A percentile compares a stretch with the other conserved stretches of the same genome.
Evolutionary conservation across 768 basidiomycete species (phyloP).

Genomic region (Lactarius deliciosus): DNA sequence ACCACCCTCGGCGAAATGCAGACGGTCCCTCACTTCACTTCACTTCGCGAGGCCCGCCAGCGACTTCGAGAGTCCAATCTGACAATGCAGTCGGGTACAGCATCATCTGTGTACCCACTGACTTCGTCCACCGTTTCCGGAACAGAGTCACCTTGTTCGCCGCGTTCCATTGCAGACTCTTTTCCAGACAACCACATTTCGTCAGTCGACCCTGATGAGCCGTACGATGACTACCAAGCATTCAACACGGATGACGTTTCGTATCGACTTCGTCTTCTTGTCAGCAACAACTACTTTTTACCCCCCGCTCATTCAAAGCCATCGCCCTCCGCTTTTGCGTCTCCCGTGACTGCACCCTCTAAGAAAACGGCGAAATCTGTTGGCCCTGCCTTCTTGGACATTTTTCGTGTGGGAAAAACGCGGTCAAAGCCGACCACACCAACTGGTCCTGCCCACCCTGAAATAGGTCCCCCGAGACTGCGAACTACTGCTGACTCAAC

Average conservation of each 20-base stretch:
- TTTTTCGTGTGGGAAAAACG: constrained; percentile 67
- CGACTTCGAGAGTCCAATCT: constrained; percentile 48
- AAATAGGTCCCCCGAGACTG: constrained; percentile 25
- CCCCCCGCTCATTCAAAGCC: constrained; percentile 88
- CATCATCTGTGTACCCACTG: constrained; percentile 76
- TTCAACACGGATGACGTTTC: constrained; percentile 74
- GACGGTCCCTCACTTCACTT: constrained; percentile 29
- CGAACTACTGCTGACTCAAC: constrained; percentile 32
- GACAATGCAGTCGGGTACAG: constrained; percentile 64
- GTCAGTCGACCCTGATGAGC: constrained; percentile 30
- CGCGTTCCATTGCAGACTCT: constrained; percentile 52
- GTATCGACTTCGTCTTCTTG: constrained; percentile 77
- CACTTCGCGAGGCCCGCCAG: constrained; percentile 30
- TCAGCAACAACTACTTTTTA: constrained; percentile 86
- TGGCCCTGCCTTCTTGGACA: constrained; percentile 61
- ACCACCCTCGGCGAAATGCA: constrained; percentile 28
- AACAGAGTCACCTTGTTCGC: constrained; percentile 64
- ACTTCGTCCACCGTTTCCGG: constrained; percentile 65
- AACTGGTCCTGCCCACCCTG: constrained; percentile 44
- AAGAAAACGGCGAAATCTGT: constrained; percentile 49
- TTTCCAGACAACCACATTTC: constrained; percentile 45
- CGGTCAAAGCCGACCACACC: constrained; percentile 60
- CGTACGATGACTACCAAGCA: constrained; percentile 30
- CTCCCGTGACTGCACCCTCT: constrained; percentile 38
- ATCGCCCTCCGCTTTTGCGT: constrained; percentile 60